Base-by-base conservation (phyloP, 2,329 filamentous ascomycete species). In the Verruconis gallopava region DNA sequence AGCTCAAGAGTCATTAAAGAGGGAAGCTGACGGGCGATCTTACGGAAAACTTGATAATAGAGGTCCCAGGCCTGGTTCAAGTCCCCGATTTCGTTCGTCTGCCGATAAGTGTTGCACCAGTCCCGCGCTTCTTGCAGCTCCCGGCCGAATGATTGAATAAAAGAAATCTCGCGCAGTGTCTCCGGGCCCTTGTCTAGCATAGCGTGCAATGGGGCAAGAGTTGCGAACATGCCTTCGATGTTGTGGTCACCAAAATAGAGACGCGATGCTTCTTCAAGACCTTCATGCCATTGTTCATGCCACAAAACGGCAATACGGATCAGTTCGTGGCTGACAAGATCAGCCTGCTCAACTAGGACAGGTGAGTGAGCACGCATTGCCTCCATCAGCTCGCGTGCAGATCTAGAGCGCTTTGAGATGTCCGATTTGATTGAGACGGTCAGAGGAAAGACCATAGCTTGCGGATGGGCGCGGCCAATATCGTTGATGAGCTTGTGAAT, bases 231-330 rank as follows among this genome's bases (percentile, higher is more conserved):
- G 55, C 89, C 93, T 47, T 95, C 84, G 35, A 96, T 91, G 59
- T 98, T 94, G 55, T 93, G 82, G 53, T 96, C 89, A 46, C 89
- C 91, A 62, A 98, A 99, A 68, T 96, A 98, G 14, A 98, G 69
- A 41, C 91, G 77, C 21, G 86, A 95, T 1, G 91, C 93, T 65
- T 99, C 93, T 61, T 98, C 91, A 13, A 99, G 71, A 20, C 84
- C 93, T 61, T 99, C 93, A 51, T 98, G 91, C 91, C 91, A 99
- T 50, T 93, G 82, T 55, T 99, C 91, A 56, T 99, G 91, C 93
- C 93, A 98, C 18, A 98, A 63, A 2, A 98, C 89, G 13, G 91
- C 91, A 45, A 98, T 93, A 40, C 91, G 79, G 55, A 99, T 96
- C 43, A 99, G 75, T 59, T 99, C 93, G 55, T 91, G 83, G 58